These are phyloP conservation scores for Pueraria montana DNA, from an alignment of 306 rosid species.

Conservation along the genomic window DNA sequence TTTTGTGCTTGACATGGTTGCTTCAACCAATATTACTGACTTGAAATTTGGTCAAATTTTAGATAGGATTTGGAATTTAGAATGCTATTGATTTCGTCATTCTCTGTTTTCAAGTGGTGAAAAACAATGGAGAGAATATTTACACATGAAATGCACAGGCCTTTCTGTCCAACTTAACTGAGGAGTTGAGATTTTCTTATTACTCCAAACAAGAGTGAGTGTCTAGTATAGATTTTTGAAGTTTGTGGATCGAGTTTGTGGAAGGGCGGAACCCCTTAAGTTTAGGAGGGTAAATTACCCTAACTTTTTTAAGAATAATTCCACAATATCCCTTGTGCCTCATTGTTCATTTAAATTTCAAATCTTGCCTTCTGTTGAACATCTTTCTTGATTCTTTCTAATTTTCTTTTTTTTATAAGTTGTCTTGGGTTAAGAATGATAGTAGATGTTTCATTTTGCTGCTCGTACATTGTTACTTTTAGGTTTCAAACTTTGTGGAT, in stretches of 20 bases:
- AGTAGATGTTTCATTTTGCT: conserved; percentile 15
- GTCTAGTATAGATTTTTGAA: neutral
- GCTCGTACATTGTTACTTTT: conserved; percentile 37
- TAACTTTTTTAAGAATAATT: neutral
- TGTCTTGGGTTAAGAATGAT: conserved; percentile 5
- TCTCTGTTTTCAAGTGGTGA: conserved; percentile 12
- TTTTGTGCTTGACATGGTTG: neutral
- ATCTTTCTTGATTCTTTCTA: conserved; percentile 1
- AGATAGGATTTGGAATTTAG: neutral
- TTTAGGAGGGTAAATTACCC: neutral
- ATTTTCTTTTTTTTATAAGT: neutral
- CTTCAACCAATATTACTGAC: neutral
- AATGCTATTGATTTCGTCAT: conserved; percentile 12
- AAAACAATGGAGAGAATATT: neutral
- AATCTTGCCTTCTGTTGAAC: conserved; percentile 1
- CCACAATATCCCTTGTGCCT: neutral
- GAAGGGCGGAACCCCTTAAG: neutral
- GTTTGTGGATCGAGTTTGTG: neutral
- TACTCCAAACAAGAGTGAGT: neutral
- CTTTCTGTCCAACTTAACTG: neutral
- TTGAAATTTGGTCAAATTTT: conserved; percentile 7
- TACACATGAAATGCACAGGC: neutral
- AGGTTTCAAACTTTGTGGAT: conserved; percentile 82
- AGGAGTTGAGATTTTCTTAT: conserved; percentile 2
- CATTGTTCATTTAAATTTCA: conserved; percentile 29